Evolutionary conservation across 352 stramenopile genomes (phyloP), one percentile per base, ranked within the genome.

Genomic region (Pythium coloratum): DNA sequence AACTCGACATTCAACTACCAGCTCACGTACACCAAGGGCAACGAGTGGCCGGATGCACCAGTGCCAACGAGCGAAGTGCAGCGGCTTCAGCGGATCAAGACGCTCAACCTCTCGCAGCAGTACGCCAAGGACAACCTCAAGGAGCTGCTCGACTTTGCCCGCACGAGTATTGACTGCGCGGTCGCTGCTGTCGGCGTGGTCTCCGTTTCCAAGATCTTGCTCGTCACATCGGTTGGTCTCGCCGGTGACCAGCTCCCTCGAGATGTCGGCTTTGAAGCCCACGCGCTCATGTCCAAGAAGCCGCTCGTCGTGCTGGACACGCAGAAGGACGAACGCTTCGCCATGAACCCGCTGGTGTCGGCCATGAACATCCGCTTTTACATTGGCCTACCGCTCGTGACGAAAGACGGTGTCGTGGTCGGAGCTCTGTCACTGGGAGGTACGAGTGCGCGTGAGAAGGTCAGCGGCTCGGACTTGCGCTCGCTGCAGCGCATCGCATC

Each of bases 341-440:
- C 77, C 28, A 86, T 83, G 65, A 95, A 94, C 69, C 87, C 86
- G 49, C 62, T 95, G 26, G 85, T 90, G 28, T 74, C 80, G 20
- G 78, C 82, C 14, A 76, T 91, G 59, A 75, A 88, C 33, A 86
- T 95, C 55, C 84, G 86, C 36, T 91, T 94, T 67, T 93, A 92
- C 73, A 76, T 94, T 42, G 82, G 78, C 13, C 56, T 95, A 9
- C 87, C 87, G 18, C 74, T 95, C 51, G 70, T 88, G 58, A 78
- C 81, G 16, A 88, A 85, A 47, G 85, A 94, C 18, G 86, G 84
- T 14, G 66, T 92, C 42, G 72, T 93, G 47, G 74, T 95, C 9
- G 87, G 87, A 26, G 77, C 82, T 24, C 76, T 95, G 24, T 90
- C 78, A 59, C 76, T 95, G 18, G 82, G 80, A 9, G 87, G 93